Evolutionary conservation across 192 early-diverging fungal genomes (phyloP).

Genomic region (Coemansia sp.): DNA sequence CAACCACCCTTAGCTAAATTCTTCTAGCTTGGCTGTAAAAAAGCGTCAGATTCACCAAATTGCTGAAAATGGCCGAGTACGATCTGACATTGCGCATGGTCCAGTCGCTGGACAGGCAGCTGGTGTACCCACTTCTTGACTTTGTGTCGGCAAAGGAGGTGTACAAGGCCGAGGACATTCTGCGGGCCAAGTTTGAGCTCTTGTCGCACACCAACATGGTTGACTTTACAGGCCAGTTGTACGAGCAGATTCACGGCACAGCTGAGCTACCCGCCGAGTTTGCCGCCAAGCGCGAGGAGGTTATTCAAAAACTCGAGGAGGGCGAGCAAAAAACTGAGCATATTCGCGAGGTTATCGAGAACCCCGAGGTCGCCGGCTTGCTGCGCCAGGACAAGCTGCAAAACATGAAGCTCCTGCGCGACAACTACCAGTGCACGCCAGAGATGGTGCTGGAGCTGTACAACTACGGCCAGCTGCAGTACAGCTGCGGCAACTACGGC

Average conservation of each 20-base stretch:
- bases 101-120: constrained; percentile 88
- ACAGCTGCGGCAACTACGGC: constrained; percentile 88
- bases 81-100: constrained; percentile 81
- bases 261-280: constrained; percentile 75
- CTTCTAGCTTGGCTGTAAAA: neutral
- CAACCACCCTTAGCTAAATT: neutral
- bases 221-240: constrained; percentile 83
- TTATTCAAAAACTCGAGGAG: constrained; percentile 70
- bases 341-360: constrained; percentile 86
- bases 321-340: constrained; percentile 74
- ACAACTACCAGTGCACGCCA: constrained; percentile 88
- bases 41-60: constrained; percentile 5
- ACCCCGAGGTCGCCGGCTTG: constrained; percentile 83
- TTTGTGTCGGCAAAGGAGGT: constrained; percentile 83
- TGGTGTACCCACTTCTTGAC: constrained; percentile 87
- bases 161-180: constrained; percentile 72
- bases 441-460: constrained; percentile 86
- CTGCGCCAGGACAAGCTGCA: constrained; percentile 93
- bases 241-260: constrained; percentile 75
- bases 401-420: constrained; percentile 83
- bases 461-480: constrained; percentile 88
- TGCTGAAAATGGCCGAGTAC: constrained; percentile 57
- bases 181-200: constrained; percentile 88
- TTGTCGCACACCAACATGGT: constrained; percentile 91
- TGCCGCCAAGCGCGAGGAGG: constrained; percentile 71